Base-by-base conservation (phyloP, 495 filamentous ascomycete genomes). In the Lasiosphaeriaceae sp. region DNA sequence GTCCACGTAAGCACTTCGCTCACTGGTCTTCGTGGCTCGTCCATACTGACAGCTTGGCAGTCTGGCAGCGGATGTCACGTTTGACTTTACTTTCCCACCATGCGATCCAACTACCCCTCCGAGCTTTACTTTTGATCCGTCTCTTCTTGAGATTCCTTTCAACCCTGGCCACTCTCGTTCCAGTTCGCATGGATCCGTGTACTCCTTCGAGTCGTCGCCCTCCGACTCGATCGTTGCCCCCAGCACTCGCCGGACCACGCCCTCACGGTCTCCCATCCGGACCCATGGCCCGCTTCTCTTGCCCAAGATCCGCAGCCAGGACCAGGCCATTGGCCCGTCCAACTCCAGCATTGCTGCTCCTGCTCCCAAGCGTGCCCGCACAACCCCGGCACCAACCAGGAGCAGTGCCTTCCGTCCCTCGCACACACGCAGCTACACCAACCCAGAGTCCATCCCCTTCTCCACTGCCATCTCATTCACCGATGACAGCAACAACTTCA, bases 301-400 rank as follows among this genome's bases (percentile, higher is more conserved):
- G 24, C 92, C 92, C 56, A 92, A 89, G 78, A 90, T 96, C 72
- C 82, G 92, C 47, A 82, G 83, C 57, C 90, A 95, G 70, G 92
- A 96, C 74, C 86, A 92, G 74, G 77, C 84, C 51, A 81, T 92
- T 56, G 67, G 64, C 37, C 69, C 71, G 19, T 57, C 62, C 21
- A 50, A 48, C 23, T 57, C 62, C 24, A 52, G 50, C 11, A 52
- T 60, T 20, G 50, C 59, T 41, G 60, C 66, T 20, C 66, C 67
- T 43, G 63, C 72, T 21, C 62, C 71, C 31, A 77, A 78, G 68
- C 73, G 75, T 50, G 63, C 66, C 43, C 70, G 67, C 60, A 74
- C 68, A 37, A 70, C 68, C 16, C 62, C 73, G 24, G 54, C 62
- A n/a, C 69, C 69, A 17, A 55, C 54, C 57, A 65, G 66, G 26